Conservation (phyloP, 176 grass and related monocot species). For the Saccharum spontaneum region DNA sequence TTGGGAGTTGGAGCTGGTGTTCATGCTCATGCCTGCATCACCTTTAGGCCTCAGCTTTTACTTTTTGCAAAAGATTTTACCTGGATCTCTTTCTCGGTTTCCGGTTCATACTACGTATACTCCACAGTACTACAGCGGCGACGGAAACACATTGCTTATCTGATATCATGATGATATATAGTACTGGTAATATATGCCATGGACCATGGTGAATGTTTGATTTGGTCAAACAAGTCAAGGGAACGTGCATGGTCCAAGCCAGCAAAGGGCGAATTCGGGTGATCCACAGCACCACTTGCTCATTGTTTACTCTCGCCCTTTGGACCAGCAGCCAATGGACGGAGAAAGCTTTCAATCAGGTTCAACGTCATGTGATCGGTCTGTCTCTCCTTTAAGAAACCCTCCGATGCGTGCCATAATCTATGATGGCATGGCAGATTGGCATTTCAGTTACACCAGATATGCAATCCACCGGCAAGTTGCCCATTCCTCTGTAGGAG, state of each 20-base stretch:
- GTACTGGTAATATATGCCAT: too few species aligned
- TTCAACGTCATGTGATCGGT: constrained; percentile 18
- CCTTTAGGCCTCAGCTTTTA: constrained; percentile 29
- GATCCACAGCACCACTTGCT: background rate
- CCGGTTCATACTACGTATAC: background rate
- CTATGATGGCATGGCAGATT: background rate
- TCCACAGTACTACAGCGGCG: background rate
- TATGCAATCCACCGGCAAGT: background rate
- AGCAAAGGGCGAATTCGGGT: background rate
- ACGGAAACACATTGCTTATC: background rate
- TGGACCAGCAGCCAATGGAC: constrained; percentile 13
- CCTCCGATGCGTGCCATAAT: background rate
- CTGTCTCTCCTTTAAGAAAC: constrained; percentile 6
- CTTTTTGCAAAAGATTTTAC: constrained; percentile 19
- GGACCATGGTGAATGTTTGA: too few species aligned
- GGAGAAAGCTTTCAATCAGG: background rate
- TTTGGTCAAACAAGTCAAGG: constrained; percentile 2
- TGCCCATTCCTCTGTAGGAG: background rate
- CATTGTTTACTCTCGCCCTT: constrained; percentile 5
- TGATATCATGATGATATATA: too few species aligned
- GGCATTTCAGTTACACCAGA: background rate
- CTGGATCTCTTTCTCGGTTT: background rate
- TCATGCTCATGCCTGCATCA: background rate
- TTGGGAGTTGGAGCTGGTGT: constrained; percentile 30
- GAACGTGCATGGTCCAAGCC: constrained; percentile 16